These are phyloP conservation scores for Ajuga reptans DNA, from an alignment of 305 asterid genomes.

Conservation along the genomic window DNA sequence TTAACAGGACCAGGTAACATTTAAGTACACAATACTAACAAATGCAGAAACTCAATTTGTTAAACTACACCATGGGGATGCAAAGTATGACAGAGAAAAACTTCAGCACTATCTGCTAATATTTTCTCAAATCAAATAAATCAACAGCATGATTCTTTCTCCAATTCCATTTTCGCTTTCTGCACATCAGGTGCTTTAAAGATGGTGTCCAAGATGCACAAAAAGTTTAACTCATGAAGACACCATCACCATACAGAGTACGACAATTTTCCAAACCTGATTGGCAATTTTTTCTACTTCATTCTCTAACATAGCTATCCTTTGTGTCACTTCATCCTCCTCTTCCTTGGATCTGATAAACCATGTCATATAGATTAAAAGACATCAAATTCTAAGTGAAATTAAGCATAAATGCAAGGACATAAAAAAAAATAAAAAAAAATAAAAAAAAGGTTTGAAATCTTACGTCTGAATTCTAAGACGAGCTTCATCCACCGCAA, in stretches of 20 bases:
- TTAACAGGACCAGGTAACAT: background rate
- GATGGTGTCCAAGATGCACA: constrained; percentile 16
- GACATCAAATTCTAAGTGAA: constrained; percentile 7
- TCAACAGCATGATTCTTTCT: constrained; percentile 13
- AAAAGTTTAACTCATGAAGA: constrained; percentile 1
- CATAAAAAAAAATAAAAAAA: no score
- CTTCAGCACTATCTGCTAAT: constrained; percentile 4
- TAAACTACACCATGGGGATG: constrained; percentile 1
- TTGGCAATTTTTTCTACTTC: constrained; percentile 37
- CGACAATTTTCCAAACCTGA: constrained; percentile 39
- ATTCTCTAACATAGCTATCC: constrained; percentile 26
- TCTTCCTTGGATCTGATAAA: constrained; percentile 55
- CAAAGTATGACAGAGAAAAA: background rate
- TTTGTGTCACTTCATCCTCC: constrained; percentile 42
- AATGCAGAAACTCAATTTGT: constrained; percentile 2
- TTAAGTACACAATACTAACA: background rate
- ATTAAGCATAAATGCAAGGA: constrained; percentile 9
- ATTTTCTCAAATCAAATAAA: constrained; percentile 5
- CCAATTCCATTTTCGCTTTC: background rate
- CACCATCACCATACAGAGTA: background rate
- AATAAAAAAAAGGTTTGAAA: constrained; percentile 9
- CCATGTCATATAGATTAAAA: constrained; percentile 25
- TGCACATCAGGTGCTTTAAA: background rate
- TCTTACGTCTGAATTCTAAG: constrained; percentile 45
- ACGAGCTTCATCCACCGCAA: constrained; percentile 42